Percentiles rank a stretch among this genome's conserved stretches.
Conservation (phyloP, 2,329 filamentous ascomycete species). For the Fusarium torreyae region DNA sequence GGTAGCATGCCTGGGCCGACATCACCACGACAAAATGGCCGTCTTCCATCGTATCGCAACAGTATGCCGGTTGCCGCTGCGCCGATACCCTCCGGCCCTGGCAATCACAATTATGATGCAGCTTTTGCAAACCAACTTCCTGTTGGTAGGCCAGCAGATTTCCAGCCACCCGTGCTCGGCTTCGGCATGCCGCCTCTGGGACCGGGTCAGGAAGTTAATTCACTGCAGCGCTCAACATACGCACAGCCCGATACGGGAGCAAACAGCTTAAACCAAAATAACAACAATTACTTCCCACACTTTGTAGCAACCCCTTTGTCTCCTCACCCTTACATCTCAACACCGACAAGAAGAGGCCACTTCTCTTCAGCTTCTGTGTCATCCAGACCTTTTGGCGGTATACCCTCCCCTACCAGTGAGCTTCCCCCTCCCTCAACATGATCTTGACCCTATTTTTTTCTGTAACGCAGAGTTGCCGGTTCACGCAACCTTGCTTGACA, state of each 20-base stretch:
- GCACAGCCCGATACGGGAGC: slow-evolving; percentile 33
- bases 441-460: slow-evolving; percentile 1
- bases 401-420: slow-evolving; percentile 46
- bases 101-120: slow-evolving; percentile 32
- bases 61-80: slow-evolving; percentile 27
- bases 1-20: slow-evolving; percentile 33
- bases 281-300: slow-evolving; percentile 28
- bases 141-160: slow-evolving; percentile 33
- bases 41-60: slow-evolving; percentile 30
- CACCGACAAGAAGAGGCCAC: slow-evolving; percentile 37
- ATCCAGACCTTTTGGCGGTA: slow-evolving; percentile 38
- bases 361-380: slow-evolving; percentile 33
- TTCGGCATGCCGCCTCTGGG: slow-evolving; percentile 34
- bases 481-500: slow-evolving; percentile 18
- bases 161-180: slow-evolving; percentile 35
- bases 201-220: slow-evolving; percentile 42
- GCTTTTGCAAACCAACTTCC: slow-evolving; percentile 46
- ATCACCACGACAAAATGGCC: slow-evolving; percentile 34
- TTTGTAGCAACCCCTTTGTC: slow-evolving; percentile 38
- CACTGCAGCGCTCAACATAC: slow-evolving; percentile 43
- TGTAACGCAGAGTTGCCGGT: slow-evolving; percentile 7
- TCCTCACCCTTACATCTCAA: slow-evolving; percentile 31
- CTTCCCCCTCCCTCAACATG: not conserved
- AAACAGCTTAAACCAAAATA: slow-evolving; percentile 41
- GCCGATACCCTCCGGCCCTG: slow-evolving; percentile 14